Base-by-base conservation (phyloP, 192 early-diverging fungal species). In the Geosiphon pyriformis region DNA sequence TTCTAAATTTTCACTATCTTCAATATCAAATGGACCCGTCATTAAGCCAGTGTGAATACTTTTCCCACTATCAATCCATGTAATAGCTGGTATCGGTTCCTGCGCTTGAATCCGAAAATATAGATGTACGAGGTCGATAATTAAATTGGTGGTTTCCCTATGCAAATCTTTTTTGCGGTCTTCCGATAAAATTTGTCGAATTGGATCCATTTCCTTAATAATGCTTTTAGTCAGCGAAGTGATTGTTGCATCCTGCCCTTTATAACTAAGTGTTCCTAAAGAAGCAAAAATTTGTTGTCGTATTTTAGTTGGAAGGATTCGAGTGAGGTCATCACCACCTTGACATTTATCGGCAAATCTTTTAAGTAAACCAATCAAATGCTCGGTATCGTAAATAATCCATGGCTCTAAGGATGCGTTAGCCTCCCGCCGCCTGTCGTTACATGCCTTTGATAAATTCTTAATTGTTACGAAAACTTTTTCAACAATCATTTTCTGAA, bases 51-150 rank as follows among this genome's bases (percentile, higher is more conserved):
- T 7, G 20, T 20, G 7, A 20, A 54, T 26, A 54, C 52, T n/a
- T 20, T 54, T 54, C 20, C 52, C 52, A 26, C 52, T 54, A 12
- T 54, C 52, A 26, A 54, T 8, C 52, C 52, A 54, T 54, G 4
- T 6, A 20, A 54, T n/a, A 23, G 6, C 52, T 7, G 52, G 52
- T 54, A 23, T 26, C 7, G 52, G 52, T 6, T 54, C 52, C 20
- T 54, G 52, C 4, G 52, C 52, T 7, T 54, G 18, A 7, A 54
- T 12, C 7, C 26, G 52, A 26, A 54, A 54, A 23, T 20, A 20
- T 26, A 54, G 20, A 54, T 20, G 52, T n/a, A 54, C 20, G 4
- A 54, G 52, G 6, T 54, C 52, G 20, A 54, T 7, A 12, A 54
- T 20, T 12, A 54, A 6, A 4, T 54, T 7, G 7, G 26, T 20